A percentile compares a stretch with the other conserved stretches of the same genome.
Evolutionary conservation across 257 asterid genomes (phyloP).

Genomic region (Plectranthus barbatus): DNA sequence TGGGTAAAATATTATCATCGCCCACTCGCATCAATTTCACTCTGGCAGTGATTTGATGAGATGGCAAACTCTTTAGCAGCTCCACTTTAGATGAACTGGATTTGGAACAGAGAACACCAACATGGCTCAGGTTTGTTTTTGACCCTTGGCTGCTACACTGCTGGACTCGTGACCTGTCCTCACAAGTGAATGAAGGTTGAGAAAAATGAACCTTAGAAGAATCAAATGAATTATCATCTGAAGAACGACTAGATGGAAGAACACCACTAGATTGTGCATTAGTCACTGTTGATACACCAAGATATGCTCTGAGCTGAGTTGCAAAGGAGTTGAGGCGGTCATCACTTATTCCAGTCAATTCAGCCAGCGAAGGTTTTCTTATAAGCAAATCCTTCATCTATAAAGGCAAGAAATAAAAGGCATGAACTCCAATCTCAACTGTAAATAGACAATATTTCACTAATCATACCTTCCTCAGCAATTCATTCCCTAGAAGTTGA

Average conservation of each 20-base stretch:
- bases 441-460: neutral
- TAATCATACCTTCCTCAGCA: constrained; percentile 53
- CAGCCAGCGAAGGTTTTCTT: constrained; percentile 56
- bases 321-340: constrained; percentile 65
- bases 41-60: constrained; percentile 26
- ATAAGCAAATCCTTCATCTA: constrained; percentile 69
- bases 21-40: constrained; percentile 35
- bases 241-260: constrained; percentile 20
- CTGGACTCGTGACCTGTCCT: constrained; percentile 11
- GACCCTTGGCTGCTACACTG: constrained; percentile 28
- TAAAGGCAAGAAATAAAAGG: constrained; percentile 1
- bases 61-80: constrained; percentile 26
- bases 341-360: constrained; percentile 63
- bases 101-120: constrained; percentile 39
- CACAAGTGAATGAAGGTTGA: constrained; percentile 26
- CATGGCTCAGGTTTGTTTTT: constrained; percentile 27
- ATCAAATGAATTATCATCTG: constrained; percentile 21
- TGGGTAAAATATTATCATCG: constrained; percentile 26
- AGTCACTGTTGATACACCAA: constrained; percentile 39
- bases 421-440: neutral
- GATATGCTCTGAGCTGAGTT: constrained; percentile 54
- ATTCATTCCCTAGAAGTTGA: constrained; percentile 54
- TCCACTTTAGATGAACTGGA: constrained; percentile 44
- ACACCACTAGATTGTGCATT: constrained; percentile 22
- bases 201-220: constrained; percentile 28